phyloP scores from a whole-genome alignment of 176 grass and related monocot species.

The Eremochloa ophiuroides region DNA sequence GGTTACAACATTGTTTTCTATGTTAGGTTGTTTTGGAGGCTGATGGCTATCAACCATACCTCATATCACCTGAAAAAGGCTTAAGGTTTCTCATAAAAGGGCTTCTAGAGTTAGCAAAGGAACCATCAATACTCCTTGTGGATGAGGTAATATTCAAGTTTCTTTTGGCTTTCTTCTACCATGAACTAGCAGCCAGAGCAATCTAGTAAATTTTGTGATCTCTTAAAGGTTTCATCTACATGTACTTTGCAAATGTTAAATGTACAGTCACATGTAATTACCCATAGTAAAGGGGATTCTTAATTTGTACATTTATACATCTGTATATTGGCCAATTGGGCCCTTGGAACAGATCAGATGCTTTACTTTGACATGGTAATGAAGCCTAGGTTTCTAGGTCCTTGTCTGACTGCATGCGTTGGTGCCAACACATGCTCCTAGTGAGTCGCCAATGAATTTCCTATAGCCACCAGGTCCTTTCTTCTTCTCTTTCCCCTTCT shows the following conservation, averaged over 20 bases:
- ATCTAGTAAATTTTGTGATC: neutral
- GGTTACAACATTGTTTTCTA: neutral
- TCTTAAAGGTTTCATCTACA: neutral
- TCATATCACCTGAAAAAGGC: conserved; percentile 87
- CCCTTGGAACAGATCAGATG: neutral
- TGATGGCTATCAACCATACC: conserved; percentile 84
- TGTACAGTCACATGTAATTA: neutral
- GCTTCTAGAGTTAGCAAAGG: conserved; percentile 79
- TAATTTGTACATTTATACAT: neutral
- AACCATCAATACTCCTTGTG: conserved; percentile 73
- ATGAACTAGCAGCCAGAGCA: neutral
- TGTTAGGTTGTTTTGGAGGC: conserved; percentile 78
- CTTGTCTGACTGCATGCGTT: neutral
- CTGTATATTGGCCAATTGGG: neutral
- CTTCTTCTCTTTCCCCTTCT: neutral
- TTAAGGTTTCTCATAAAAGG: conserved; percentile 73
- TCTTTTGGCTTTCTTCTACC: neutral
- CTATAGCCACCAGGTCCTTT: neutral
- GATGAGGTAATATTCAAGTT: conserved; percentile 60
- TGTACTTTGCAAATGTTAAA: neutral
- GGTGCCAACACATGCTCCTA: neutral
- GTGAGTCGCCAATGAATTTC: neutral
- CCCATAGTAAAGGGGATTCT: neutral
- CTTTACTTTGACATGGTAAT: neutral
- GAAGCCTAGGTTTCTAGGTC: neutral